Evolutionary conservation across 768 basidiomycete species (phyloP).

Genomic region (Boletellus ananas): DNA sequence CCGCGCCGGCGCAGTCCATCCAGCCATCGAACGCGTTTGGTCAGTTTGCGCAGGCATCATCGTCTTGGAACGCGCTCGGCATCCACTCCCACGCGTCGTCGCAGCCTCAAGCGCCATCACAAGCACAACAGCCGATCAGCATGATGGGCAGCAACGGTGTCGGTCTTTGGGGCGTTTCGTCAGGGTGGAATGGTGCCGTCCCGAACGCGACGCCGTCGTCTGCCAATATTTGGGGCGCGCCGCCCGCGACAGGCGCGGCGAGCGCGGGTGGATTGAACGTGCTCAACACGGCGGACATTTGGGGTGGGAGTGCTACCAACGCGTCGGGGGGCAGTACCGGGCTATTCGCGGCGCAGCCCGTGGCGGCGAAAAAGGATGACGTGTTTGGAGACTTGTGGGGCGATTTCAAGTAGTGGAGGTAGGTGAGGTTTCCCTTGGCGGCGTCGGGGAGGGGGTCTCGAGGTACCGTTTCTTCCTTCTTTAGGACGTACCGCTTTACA

Average conservation of each 20-base stretch:
- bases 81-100: constrained; percentile 6
- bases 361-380: constrained; percentile 63
- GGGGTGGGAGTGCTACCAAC: constrained; percentile 41
- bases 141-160: constrained; percentile 54
- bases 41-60: constrained; percentile 31
- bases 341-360: constrained; percentile 26
- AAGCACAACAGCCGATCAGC: constrained; percentile 36
- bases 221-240: constrained; percentile 34
- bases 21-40: constrained; percentile 26
- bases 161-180: constrained; percentile 63
- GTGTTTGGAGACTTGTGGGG: constrained; percentile 84
- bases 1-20: constrained; percentile 30
- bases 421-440: no score
- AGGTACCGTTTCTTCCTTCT: no score
- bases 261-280: constrained; percentile 1
- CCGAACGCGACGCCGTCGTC: constrained; percentile 25
- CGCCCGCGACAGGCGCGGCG: constrained; percentile 6
- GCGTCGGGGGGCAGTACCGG: constrained; percentile 31
- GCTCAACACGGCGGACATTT: constrained; percentile 51
- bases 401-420: constrained; percentile 59
- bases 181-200: constrained; percentile 52
- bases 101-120: constrained; percentile 19
- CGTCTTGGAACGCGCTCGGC: constrained; percentile 27
- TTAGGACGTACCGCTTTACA: no score
- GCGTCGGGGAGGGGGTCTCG: no score